Conservation (phyloP, 352 stramenopile genomes). For the Pythium brachiatum region DNA sequence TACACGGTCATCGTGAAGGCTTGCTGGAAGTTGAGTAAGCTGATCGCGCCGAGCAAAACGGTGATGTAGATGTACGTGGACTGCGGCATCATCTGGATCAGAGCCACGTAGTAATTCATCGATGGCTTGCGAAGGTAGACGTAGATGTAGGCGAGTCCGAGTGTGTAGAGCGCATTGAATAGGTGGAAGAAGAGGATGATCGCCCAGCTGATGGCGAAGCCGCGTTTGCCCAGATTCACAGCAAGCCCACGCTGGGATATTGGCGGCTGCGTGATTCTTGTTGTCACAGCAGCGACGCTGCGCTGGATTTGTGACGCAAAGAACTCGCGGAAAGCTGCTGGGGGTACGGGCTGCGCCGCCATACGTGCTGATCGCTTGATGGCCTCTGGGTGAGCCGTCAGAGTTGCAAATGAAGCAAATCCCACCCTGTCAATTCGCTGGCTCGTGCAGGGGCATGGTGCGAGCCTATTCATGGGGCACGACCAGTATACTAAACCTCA, state of each 20-base stretch:
- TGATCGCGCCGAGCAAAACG: constrained; percentile 14
- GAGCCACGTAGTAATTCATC: constrained; percentile 23
- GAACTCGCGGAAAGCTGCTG: neutral
- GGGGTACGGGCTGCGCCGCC: neutral
- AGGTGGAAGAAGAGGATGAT: constrained; percentile 26
- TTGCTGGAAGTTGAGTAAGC: constrained; percentile 18
- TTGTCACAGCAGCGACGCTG: neutral
- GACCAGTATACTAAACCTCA: no score
- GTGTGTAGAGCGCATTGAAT: constrained; percentile 22
- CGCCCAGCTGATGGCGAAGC: constrained; percentile 9
- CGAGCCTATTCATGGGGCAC: no score
- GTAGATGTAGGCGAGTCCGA: constrained; percentile 21
- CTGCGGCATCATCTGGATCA: constrained; percentile 21
- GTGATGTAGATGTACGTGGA: constrained; percentile 9
- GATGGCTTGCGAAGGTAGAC: constrained; percentile 2
- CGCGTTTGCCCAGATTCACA: constrained; percentile 3
- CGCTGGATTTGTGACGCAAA: neutral
- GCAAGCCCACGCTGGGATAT: constrained; percentile 1
- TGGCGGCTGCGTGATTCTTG: neutral
- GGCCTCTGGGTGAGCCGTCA: no score
- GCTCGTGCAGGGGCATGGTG: no score
- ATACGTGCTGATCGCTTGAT: no score
- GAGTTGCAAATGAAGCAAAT: no score
- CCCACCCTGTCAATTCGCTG: no score
- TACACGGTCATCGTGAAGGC: constrained; percentile 14